Percentiles rank a stretch among this genome's conserved stretches.
phyloP scores from a whole-genome alignment of 257 asterid genomes.

The Solanum habrochaites region DNA sequence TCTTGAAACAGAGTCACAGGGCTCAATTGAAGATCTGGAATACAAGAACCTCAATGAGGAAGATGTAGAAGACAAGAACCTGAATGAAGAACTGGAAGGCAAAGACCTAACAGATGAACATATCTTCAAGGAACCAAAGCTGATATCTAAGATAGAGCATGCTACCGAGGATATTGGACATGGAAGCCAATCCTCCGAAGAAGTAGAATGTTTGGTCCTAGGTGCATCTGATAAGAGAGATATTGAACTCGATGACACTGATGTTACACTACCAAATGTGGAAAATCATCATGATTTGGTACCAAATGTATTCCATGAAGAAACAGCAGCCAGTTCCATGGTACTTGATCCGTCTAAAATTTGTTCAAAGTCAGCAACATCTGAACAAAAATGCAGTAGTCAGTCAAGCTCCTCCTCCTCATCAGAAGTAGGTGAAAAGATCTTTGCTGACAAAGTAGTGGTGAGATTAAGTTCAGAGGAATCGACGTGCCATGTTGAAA shows the following conservation, averaged over 20 bases:
- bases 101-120: slow-evolving; percentile 16
- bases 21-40: slow-evolving; percentile 49
- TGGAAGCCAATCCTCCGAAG: slow-evolving; percentile 62
- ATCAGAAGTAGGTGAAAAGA: slow-evolving; percentile 39
- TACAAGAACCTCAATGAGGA: slow-evolving; percentile 22
- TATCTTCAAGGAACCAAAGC: slow-evolving; percentile 16
- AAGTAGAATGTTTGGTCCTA: slow-evolving; percentile 22
- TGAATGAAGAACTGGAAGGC: neutral
- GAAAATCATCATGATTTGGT: neutral
- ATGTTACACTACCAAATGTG: slow-evolving; percentile 1
- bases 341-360: neutral
- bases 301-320: neutral
- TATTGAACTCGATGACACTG: slow-evolving; percentile 5
- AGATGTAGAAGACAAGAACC: slow-evolving; percentile 5
- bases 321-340: neutral
- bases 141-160: slow-evolving; percentile 22
- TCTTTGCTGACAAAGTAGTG: slow-evolving; percentile 22
- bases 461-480: slow-evolving; percentile 19
- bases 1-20: slow-evolving; percentile 65
- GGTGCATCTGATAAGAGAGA: slow-evolving; percentile 24
- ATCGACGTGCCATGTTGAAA: slow-evolving; percentile 11
- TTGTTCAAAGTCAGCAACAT: slow-evolving; percentile 3
- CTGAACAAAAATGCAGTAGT: slow-evolving; percentile 9
- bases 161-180: slow-evolving; percentile 48
- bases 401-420: slow-evolving; percentile 53